Percentiles rank a stretch among this genome's conserved stretches.
Evolutionary conservation across 495 filamentous ascomycete species (phyloP).

Genomic region (Xylaria venustula): DNA sequence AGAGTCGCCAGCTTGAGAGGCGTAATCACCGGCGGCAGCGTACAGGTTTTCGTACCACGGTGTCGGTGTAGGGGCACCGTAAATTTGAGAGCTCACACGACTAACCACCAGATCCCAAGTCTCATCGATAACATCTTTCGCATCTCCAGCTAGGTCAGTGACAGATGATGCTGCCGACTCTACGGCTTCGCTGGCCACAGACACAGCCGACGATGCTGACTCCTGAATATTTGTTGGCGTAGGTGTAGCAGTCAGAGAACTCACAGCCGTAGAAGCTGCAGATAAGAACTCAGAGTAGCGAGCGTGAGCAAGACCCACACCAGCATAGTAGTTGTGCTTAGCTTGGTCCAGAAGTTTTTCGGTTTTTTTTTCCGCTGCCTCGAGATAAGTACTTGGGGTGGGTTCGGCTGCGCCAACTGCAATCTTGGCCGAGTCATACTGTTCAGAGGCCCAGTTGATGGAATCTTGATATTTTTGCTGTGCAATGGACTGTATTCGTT

Average conservation of each 20-base stretch:
- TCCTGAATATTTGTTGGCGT: conserved; percentile 45
- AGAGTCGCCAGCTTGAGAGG: conserved; percentile 21
- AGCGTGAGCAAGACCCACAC: conserved; percentile 72
- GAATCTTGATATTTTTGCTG: conserved; percentile 64
- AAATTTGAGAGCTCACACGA: conserved; percentile 67
- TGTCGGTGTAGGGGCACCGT: conserved; percentile 66
- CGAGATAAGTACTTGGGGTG: conserved; percentile 49
- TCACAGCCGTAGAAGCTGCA: conserved; percentile 62
- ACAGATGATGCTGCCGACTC: conserved; percentile 27
- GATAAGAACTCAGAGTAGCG: conserved; percentile 71
- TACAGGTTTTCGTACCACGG: conserved; percentile 52
- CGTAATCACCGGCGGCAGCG: conserved; percentile 27
- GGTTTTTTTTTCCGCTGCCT: conserved; percentile 51
- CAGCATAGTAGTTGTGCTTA: conserved; percentile 73
- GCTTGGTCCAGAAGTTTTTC: conserved; percentile 60
- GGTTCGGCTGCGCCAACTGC: conserved; percentile 51
- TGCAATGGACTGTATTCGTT: conserved; percentile 54
- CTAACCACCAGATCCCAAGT: conserved; percentile 67
- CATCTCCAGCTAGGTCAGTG: conserved; percentile 34
- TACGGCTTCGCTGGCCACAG: conserved; percentile 28
- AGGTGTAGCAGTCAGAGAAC: conserved; percentile 48
- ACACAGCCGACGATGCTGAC: conserved; percentile 38
- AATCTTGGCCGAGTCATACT: conserved; percentile 59
- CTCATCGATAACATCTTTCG: conserved; percentile 44
- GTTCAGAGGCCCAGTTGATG: conserved; percentile 61